Evolutionary conservation across 169 alveolate species (phyloP).

Genomic region (Eimeria mitis): DNA sequence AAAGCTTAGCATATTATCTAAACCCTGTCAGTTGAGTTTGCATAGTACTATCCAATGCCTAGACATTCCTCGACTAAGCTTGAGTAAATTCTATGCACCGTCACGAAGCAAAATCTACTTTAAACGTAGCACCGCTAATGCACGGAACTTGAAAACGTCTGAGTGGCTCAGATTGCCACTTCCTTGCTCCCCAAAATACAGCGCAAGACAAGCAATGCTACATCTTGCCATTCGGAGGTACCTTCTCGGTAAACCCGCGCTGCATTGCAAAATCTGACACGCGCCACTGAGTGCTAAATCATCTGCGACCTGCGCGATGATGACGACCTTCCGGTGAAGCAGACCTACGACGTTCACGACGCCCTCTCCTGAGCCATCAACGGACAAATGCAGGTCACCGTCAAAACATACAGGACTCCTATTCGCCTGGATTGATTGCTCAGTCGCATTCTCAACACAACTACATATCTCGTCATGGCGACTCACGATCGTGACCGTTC

Average conservation of each 20-base stretch:
- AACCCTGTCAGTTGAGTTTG: slow-evolving; percentile 25
- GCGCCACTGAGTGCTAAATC: slow-evolving; percentile 10
- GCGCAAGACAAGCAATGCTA: slow-evolving; percentile 32
- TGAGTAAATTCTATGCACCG: neutral
- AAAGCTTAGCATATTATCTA: slow-evolving; percentile 1
- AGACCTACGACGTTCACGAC: slow-evolving; percentile 75
- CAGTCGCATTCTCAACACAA: neutral
- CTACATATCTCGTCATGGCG: neutral
- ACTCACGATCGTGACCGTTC: slow-evolving; percentile 75
- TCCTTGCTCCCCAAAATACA: slow-evolving; percentile 32
- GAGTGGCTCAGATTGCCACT: slow-evolving; percentile 36
- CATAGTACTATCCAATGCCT: slow-evolving; percentile 4
- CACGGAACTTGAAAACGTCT: slow-evolving; percentile 32
- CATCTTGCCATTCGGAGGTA: neutral
- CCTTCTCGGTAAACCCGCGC: slow-evolving; percentile 13
- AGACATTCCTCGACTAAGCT: neutral
- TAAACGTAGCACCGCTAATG: slow-evolving; percentile 51
- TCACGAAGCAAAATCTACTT: slow-evolving; percentile 37
- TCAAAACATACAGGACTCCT: neutral
- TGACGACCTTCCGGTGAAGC: slow-evolving; percentile 74
- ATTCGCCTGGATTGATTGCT: neutral
- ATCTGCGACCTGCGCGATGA: slow-evolving; percentile 78
- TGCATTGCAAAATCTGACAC: slow-evolving; percentile 35
- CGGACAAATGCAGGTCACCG: neutral
- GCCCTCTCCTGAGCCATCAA: slow-evolving; percentile 53